phyloP scores from a whole-genome alignment of 2,329 filamentous ascomycete genomes.

The Chaetomium olivaceum region DNA sequence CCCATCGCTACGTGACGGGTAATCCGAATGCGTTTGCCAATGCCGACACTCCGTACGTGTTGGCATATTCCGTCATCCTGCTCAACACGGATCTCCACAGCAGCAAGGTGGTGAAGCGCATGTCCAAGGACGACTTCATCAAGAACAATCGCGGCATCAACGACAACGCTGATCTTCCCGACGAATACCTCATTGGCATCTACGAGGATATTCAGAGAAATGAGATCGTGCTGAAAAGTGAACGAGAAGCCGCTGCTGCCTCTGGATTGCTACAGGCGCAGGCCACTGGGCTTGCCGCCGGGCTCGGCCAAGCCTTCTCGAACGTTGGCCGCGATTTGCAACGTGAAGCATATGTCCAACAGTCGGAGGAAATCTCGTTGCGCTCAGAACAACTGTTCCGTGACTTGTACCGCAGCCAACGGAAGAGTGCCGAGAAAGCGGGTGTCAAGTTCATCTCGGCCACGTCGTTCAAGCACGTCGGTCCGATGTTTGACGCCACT shows the following conservation, averaged over 20 bases:
- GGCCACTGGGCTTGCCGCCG: constrained; percentile 70
- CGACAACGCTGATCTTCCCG: constrained; percentile 87
- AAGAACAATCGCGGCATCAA: constrained; percentile 99
- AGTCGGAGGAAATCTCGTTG: constrained; percentile 85
- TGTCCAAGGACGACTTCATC: constrained; percentile 97
- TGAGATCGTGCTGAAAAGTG: constrained; percentile 92
- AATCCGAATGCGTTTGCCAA: constrained; percentile 98
- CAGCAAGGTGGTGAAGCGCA: constrained; percentile 75
- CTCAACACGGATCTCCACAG: constrained; percentile 96
- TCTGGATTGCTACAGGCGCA: constrained; percentile 64
- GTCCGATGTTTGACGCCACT: constrained; percentile 97
- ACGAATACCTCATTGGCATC: constrained; percentile 86
- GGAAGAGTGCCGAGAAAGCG: constrained; percentile 70
- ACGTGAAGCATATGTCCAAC: constrained; percentile 88
- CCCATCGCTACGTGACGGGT: constrained; percentile 88
- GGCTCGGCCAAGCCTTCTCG: constrained; percentile 84
- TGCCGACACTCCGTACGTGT: constrained; percentile 93
- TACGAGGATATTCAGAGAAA: constrained; percentile 90
- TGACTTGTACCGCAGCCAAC: constrained; percentile 85
- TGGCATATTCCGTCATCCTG: constrained; percentile 95
- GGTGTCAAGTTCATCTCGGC: constrained; percentile 82
- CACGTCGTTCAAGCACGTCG: constrained; percentile 90
- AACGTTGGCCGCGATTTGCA: constrained; percentile 91
- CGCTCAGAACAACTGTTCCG: constrained; percentile 85
- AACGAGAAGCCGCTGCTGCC: constrained; percentile 84